Base-by-base conservation (phyloP, 768 basidiomycete genomes). In the Fibroporia radiculosa region DNA sequence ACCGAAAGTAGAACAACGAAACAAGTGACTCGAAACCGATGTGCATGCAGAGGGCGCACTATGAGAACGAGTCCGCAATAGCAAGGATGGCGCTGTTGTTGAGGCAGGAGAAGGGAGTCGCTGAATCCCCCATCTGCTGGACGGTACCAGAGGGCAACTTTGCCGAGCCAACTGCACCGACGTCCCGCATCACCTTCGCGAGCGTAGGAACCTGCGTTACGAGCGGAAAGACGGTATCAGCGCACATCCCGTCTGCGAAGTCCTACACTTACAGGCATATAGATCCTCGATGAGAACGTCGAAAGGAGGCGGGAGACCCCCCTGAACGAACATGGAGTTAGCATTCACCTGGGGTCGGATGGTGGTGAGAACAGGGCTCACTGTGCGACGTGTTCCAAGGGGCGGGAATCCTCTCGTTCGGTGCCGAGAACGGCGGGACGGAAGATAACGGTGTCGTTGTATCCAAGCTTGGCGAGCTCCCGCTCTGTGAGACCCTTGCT, bases 401-500 rank as follows among this genome's bases (percentile, higher is more conserved):
- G 4, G 16, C 75, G 62, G 1, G 25, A 23, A 1, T 75, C 68
- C 3, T 56, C 26, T 2, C 82, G 66, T 2, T 75, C 56, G 1
- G 75, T 68, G 6, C 59, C 62, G 11, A 89, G 61, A n/a, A 70
- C 48, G 0, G 56, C 76, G 2, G 89, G 85, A 16, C 83, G 74
- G 59, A 88, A 81, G 37, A 86, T 57, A 48, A 89, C 77, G 1
- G 78, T 77, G 42, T 89, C 84, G 11, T 65, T 56, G 58, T 89
- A 90, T 8, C 84, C 85, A 4, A 89, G 62, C 3, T 62, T 62
- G 0, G 84, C 81, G 16, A 91, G 67, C 0, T 65, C 82, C 36
- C 73, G 65, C 58, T 90, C 89, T 0, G 88, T 90, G 24, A 78
- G 62, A 13, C 84, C 88, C 62, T 89, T 88, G 54, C 76, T 80